Percentiles rank a stretch among this genome's conserved stretches.
These are phyloP conservation scores for Vicia sativa DNA, from an alignment of 306 rosid genomes.

Conservation along the genomic window DNA sequence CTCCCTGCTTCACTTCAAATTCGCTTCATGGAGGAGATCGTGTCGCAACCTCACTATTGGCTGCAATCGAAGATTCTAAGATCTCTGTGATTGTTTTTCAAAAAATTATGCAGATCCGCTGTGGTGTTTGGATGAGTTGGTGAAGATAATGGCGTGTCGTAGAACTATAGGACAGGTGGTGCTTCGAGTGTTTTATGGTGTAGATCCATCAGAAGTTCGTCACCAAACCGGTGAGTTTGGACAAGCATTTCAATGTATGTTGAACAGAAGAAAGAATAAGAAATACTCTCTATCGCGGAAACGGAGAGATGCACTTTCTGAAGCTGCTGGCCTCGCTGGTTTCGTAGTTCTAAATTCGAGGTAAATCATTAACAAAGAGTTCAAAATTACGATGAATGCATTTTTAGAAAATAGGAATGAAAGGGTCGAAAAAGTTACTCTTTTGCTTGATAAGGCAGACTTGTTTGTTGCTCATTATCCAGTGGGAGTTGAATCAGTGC, in stretches of 20 bases:
- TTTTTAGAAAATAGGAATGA: no score
- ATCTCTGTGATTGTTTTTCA: not conserved
- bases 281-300: no score
- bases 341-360: not conserved
- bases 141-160: no score
- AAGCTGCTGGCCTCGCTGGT: not conserved
- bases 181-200: not conserved
- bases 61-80: not conserved
- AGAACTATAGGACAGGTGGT: not conserved
- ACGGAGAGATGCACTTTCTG: not conserved
- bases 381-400: no score
- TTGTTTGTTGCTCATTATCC: no score
- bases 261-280: no score
- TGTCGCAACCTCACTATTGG: not conserved
- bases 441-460: no score
- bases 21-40: not conserved
- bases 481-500: no score
- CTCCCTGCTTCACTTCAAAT: slow-evolving; percentile 1
- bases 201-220: not conserved
- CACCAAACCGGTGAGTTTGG: not conserved
- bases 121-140: not conserved
- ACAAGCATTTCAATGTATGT: not conserved
- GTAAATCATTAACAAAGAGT: no score
- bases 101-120: not conserved
- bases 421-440: no score